Conservation (phyloP, 176 grass and related monocot genomes). For the Eleusine coracana region DNA sequence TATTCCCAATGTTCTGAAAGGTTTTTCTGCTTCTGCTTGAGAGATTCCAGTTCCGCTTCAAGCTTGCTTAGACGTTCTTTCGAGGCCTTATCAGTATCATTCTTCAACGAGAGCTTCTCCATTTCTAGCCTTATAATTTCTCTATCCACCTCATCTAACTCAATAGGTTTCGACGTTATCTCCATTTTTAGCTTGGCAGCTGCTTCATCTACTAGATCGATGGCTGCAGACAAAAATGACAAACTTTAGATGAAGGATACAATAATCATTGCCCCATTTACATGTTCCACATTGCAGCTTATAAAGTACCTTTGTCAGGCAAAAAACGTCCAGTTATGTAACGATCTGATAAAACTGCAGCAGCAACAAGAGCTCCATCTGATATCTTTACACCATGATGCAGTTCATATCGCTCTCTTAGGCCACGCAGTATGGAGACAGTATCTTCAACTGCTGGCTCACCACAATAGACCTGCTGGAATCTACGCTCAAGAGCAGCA, state of each 20-base stretch:
- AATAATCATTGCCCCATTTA: neutral
- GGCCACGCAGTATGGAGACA: slow-evolving; percentile 78
- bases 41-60: slow-evolving; percentile 80
- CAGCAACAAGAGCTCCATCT: slow-evolving; percentile 89
- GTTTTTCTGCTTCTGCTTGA: slow-evolving; percentile 80
- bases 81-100: slow-evolving; percentile 86
- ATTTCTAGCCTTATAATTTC: slow-evolving; percentile 94
- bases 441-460: slow-evolving; percentile 89
- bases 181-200: slow-evolving; percentile 98
- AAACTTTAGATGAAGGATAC: slow-evolving; percentile 21
- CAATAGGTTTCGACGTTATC: slow-evolving; percentile 93
- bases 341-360: slow-evolving; percentile 77
- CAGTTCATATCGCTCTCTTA: slow-evolving; percentile 82
- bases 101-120: slow-evolving; percentile 95
- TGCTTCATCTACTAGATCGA: slow-evolving; percentile 97
- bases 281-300: neutral
- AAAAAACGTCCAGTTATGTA: slow-evolving; percentile 96
- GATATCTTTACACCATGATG: slow-evolving; percentile 98
- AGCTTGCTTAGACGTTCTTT: slow-evolving; percentile 86
- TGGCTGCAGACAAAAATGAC: slow-evolving; percentile 56
- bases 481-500: slow-evolving; percentile 90
- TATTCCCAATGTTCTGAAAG: slow-evolving; percentile 89
- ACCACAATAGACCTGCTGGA: slow-evolving; percentile 93
- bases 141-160: slow-evolving; percentile 92
- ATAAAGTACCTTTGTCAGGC: slow-evolving; percentile 88